Base-by-base conservation (phyloP, 1,139 yeast species). In the Ogataea hybrid region DNA sequence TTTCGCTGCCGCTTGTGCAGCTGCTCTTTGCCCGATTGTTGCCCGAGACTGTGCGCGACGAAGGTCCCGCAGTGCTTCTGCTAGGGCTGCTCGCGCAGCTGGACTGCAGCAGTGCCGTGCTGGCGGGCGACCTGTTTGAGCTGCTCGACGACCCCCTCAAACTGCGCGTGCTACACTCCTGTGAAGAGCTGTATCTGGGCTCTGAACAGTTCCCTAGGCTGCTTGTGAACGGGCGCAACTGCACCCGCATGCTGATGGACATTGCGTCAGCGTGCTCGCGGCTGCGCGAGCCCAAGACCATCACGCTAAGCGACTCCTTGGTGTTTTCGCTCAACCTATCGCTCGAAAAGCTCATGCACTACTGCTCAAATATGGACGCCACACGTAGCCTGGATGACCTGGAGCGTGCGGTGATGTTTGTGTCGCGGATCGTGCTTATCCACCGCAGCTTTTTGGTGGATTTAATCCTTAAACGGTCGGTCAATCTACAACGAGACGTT, bases 361-460 rank as follows among this genome's bases (percentile, higher is more conserved):
- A 46, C 18, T 58, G 63, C 18, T 53, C 58, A 4, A 50, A 49
- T 20, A 18, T 56, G 14, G 62, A 55, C 22, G 48, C 48, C 20
- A 49, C 46, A 10, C 54, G 45, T 25, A 45, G 42, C 27, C 47
- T 42, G 25, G 16, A 34, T 4, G 50, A 41, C n/a, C 36, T 62
- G 23, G 58, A 54, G 25, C 34, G 41, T 3, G 61, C 70, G 0
- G 61, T 71, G 7, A 56, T 65, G 23, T 65, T 80, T 25, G 69
- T 79, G 47, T 67, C 81, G 43, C 69, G 83, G 49, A 75, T 83
- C 9, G 62, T 82, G 25, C 73, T 82, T 49, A 77, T 83, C 42
- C 87, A 82, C 56, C 77, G 75, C 54, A 58, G 64, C 5, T 65
- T 43, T 50, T 59, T 47, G 28, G 65, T 62, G 27, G 59, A 58